Evolutionary conservation across 2,329 filamentous ascomycete species (phyloP).

Genomic region (Lasiodiplodia sp.): DNA sequence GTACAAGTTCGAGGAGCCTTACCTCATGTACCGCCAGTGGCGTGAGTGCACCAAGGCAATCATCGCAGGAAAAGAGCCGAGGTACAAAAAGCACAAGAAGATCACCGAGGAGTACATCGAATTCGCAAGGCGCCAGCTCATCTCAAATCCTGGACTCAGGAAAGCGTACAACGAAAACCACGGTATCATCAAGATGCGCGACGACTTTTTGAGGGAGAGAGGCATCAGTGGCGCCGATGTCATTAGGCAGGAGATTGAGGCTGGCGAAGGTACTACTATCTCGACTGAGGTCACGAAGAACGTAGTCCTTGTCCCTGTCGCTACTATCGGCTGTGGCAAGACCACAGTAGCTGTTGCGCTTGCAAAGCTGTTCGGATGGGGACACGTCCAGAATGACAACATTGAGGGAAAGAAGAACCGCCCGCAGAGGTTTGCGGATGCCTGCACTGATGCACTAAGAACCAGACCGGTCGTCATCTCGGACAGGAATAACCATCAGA

Average conservation of each 20-base stretch:
- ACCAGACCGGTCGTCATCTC: constrained; percentile 79
- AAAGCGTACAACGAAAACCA: constrained; percentile 85
- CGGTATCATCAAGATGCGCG: constrained; percentile 88
- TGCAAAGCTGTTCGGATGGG: constrained; percentile 85
- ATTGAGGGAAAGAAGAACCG: constrained; percentile 79
- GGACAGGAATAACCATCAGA: constrained; percentile 93
- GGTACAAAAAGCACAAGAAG: constrained; percentile 82
- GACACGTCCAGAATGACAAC: constrained; percentile 96
- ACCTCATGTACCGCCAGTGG: constrained; percentile 99
- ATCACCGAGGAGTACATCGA: constrained; percentile 92
- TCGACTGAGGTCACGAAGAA: constrained; percentile 67
- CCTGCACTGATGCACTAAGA: constrained; percentile 70
- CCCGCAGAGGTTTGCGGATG: constrained; percentile 77
- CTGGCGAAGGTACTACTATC: constrained; percentile 56
- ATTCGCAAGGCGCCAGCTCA: constrained; percentile 79
- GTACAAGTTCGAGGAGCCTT: constrained; percentile 99
- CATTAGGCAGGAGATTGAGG: constrained; percentile 74
- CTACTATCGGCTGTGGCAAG: constrained; percentile 96
- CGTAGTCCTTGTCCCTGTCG: constrained; percentile 86
- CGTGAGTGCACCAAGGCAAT: constrained; percentile 93
- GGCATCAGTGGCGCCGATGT: constrained; percentile 90
- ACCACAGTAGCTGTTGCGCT: constrained; percentile 88
- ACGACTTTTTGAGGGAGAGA: constrained; percentile 84
- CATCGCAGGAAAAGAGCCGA: constrained; percentile 77
- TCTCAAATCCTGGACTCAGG: constrained; percentile 70